A percentile compares a stretch with the other conserved stretches of the same genome.
phyloP scores from a whole-genome alignment of 768 basidiomycete genomes.

The Amanita rubescens region DNA sequence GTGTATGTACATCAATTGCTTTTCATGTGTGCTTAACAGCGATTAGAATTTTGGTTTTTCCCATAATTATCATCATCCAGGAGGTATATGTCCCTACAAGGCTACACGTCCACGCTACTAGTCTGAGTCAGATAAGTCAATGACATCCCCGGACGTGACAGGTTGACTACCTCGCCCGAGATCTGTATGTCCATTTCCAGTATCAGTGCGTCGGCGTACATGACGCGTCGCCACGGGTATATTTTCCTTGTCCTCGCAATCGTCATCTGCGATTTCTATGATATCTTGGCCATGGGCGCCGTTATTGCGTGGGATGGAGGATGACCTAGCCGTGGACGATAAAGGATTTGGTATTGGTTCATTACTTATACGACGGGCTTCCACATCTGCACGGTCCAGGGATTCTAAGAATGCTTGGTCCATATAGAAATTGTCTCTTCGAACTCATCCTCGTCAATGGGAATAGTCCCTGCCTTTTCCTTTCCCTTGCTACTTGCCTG shows the following conservation, averaged over 20 bases:
- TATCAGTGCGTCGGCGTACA: conserved; percentile 4
- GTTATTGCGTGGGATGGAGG: not conserved
- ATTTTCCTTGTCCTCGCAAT: conserved; percentile 7
- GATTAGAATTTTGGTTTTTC: conserved; percentile 6
- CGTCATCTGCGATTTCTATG: conserved; percentile 10
- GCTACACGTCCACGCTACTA: conserved; percentile 9
- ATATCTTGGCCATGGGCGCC: not conserved
- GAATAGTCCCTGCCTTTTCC: conserved; percentile 14
- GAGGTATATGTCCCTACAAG: conserved; percentile 1
- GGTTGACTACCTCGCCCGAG: not conserved
- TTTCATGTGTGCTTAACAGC: conserved; percentile 6
- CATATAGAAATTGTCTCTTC: conserved; percentile 15
- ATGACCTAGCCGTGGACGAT: not conserved
- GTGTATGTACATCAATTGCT: conserved; percentile 12
- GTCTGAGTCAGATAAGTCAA: conserved; percentile 52
- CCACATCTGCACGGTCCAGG: conserved; percentile 26
- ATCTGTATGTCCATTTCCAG: not conserved
- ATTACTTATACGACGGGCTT: conserved; percentile 7
- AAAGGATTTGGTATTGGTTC: not conserved
- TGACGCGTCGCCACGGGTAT: conserved; percentile 8
- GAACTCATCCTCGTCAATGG: conserved; percentile 24
- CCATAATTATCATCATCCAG: conserved; percentile 3
- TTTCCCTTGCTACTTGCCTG: not conserved
- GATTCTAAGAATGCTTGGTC: conserved; percentile 35
- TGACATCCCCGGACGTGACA: conserved; percentile 34